Evolutionary conservation across 2,329 filamentous ascomycete genomes (phyloP), one percentile per base, ranked within the genome.

Genomic region (Alternaria panax): DNA sequence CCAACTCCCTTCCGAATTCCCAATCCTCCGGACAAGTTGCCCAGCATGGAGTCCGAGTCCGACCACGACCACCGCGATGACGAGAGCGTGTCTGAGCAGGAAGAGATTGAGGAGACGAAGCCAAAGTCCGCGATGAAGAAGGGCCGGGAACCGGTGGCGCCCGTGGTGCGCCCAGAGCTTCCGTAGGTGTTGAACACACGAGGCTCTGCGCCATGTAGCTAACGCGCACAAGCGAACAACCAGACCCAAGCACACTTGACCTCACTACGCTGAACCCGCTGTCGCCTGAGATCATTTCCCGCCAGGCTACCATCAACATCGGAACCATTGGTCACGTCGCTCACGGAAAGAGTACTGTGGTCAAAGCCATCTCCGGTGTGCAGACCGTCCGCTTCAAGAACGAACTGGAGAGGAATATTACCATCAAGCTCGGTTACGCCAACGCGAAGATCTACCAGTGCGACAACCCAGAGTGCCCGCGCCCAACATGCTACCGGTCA

Each of bases 361-460:
- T 99, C 74, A 99, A 99, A 86, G 95, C 95, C 74, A 98, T 99
- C 74, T 98, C 95, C 2, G 95, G 95, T 64, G 95, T 99, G 66
- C 95, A 99, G 86, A 99, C 95, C 18, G 95, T 99, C 77, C 89
- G 95, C 71, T 99, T 99, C 87, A 99, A 99, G 90, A 99, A 98
- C 84, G 95, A 99, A 83, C 84, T 97, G 82, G 96, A 98, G 83
- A 88, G 95, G 77, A 99, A 99, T 81, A 99, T 99, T 77, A 99
- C 95, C 75, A 99, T 99, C 86, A 99, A 99, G 88, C 88, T 99
- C 74, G 95, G 95, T 79, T 99, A 99, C 80, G 95, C 95, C 80
- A 99, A 99, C 81, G 95, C 95, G 74, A 98, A 99, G 83, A 93
- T 99, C 80, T 99, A 98, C 89, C 92, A 97, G 86, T 99, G 95